Base-by-base conservation (phyloP, 352 stramenopile genomes). In the Globisporangium spiculum region DNA sequence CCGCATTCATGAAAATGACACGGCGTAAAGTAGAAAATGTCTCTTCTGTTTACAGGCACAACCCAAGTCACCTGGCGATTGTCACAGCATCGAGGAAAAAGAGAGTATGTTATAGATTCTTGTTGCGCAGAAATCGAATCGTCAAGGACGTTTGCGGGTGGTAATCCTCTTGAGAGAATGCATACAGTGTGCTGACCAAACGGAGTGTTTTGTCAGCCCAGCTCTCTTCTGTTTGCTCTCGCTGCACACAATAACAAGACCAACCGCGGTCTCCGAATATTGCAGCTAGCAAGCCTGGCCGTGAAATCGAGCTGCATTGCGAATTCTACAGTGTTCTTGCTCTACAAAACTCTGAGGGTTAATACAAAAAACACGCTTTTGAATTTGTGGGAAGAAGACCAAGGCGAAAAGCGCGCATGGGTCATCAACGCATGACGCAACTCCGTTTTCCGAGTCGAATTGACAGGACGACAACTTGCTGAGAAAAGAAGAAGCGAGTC, bases 401-500 rank as follows among this genome's bases (percentile, higher is more conserved):
- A 18, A 52, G 18, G 44, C 44, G 44, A 36, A 58, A 58, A 32
- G 27, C 27, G 22, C 9, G 27, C n/a, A 32, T 32, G 52, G 4
- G 52, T 58, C 52, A 58, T 58, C 52, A 36, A 58, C 12, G 12
- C 52, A 34, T 58, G 52, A 59, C 16, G 54, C 54, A 59, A 36
- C 54, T 32, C 44, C 16, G 18, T 50, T 50, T 12, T 48, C 38
- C 14, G 16, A 58, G 12, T 59, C 53, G 14, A 59, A 59, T 59
- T 59, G 53, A 59, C 53, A 48, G 16, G 41, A 58, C 7, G 41
- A 58, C 7, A 30, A 27, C 30, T 59, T 59, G 54, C 27, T 60
- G 54, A 60, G 54, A 60, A 60, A 22, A 58, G 16, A 59, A 18
- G 53, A 8, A 22, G n/a, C 2, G 1, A 16, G 16, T 27, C 54